Evolutionary conservation across 768 basidiomycete genomes (phyloP), one percentile per base, ranked within the genome.

Genomic region (Pluteus cervinus): DNA sequence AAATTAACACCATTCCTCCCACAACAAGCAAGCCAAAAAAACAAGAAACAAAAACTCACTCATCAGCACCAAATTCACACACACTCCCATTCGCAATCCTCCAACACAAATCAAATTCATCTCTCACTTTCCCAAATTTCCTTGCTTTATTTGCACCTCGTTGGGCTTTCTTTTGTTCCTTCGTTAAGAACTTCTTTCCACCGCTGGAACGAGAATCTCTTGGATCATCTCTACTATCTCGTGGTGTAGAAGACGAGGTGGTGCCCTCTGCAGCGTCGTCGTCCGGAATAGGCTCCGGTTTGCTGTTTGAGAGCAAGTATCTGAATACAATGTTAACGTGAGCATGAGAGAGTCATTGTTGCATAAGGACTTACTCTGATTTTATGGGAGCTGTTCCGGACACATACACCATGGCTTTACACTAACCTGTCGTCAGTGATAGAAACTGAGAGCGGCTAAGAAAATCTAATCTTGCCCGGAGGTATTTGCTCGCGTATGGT

Each of bases 31-130:
- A 24, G 42, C 10, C 5, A 16, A 9, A 7, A 6, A 10, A 33
- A 43, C 24, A 34, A 35, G 12, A 36, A 28, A 4, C 7, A 28
- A 18, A 21, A 2, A 71, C 76, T 47, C 46, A 83, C 79, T 78
- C 68, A n/a, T n/a, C n/a, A 36, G 67, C 59, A 14, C 85, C 86
- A 47, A 77, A 76, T 44, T 85, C 80, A 52, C 92, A 96, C 6
- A 64, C 49, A 23, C 67, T 62, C 1, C 82, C 86, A 36, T 68
- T 75, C 3, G 88, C 91, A 36, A 90, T 61, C 36, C 70, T 74
- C 75, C 81, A 85, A 60, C 93, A 97, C 18, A 97, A 62, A 23
- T 89, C 81, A 3, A 89, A 60, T 29, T 86, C 84, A 51, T 93
- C 92, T 37, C 76, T 69, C 12, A 86, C 68, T 52, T 83, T 83